phyloP scores from a whole-genome alignment of 73 alveolate genomes.

The Urostyla sp. region DNA sequence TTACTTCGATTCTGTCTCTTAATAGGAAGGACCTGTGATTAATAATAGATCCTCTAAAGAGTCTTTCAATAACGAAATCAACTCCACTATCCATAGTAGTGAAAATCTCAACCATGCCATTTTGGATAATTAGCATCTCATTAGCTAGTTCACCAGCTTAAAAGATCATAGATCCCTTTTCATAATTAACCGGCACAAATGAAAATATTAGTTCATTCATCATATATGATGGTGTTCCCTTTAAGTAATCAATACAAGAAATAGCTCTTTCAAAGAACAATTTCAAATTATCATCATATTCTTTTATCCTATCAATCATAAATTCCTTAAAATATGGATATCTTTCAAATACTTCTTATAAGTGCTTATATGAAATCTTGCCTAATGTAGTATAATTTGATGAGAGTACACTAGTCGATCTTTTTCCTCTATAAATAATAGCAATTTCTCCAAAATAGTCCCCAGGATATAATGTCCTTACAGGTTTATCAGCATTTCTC shows the following conservation, averaged over 20 bases:
- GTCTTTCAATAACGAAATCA: slow-evolving; percentile 55
- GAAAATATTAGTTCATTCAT: slow-evolving; percentile 55
- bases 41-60: slow-evolving; percentile 62
- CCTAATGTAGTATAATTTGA: slow-evolving; percentile 52
- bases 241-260: slow-evolving; percentile 22
- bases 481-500: background rate
- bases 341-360: slow-evolving; percentile 18
- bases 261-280: slow-evolving; percentile 45
- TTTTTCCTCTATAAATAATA: slow-evolving; percentile 21
- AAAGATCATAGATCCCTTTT: slow-evolving; percentile 36
- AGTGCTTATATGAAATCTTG: background rate
- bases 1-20: slow-evolving; percentile 45
- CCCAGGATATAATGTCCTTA: slow-evolving; percentile 13
- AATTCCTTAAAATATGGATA: slow-evolving; percentile 4
- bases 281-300: slow-evolving; percentile 56
- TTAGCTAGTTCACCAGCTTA: slow-evolving; percentile 39
- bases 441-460: slow-evolving; percentile 22
- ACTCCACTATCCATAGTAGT: slow-evolving; percentile 27
- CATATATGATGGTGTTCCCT: background rate
- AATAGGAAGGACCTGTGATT: slow-evolving; percentile 62
- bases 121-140: slow-evolving; percentile 35
- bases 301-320: slow-evolving; percentile 4
- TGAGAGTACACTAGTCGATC: slow-evolving; percentile 62
- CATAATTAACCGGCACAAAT: slow-evolving; percentile 14
- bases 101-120: slow-evolving; percentile 56